These are phyloP conservation scores for Lactifluus pinguis DNA, from an alignment of 768 basidiomycete species.

Conservation along the genomic window DNA sequence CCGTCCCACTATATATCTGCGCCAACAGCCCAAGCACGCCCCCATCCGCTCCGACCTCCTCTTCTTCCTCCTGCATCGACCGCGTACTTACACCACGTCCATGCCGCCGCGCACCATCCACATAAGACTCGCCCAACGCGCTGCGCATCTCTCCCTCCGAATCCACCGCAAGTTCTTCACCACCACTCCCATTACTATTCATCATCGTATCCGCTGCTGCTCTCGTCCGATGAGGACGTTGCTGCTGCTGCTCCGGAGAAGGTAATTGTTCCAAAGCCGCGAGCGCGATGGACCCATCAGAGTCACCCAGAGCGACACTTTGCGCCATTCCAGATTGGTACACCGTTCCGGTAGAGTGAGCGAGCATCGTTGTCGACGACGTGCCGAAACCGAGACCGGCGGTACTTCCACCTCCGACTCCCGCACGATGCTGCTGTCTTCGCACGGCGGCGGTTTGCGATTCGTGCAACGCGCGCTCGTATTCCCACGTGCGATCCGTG, in stretches of 20 bases:
- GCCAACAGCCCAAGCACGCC: constrained; percentile 81
- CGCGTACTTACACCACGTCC: constrained; percentile 22
- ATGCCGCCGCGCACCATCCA: constrained; percentile 49
- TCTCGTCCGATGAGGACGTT: background rate
- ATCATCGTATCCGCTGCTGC: background rate
- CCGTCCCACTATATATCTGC: constrained; percentile 70
- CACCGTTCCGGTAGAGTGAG: constrained; percentile 30
- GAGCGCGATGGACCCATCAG: constrained; percentile 45
- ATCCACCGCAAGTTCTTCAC: constrained; percentile 23
- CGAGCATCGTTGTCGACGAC: constrained; percentile 34
- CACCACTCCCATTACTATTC: constrained; percentile 18
- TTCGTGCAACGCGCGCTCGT: constrained; percentile 65
- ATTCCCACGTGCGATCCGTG: constrained; percentile 54
- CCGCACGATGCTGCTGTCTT: constrained; percentile 27
- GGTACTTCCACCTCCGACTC: constrained; percentile 1
- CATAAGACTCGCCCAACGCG: constrained; percentile 64
- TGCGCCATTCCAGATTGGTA: constrained; percentile 47
- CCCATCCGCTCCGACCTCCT: constrained; percentile 56
- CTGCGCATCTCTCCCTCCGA: constrained; percentile 51
- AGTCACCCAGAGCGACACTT: constrained; percentile 69
- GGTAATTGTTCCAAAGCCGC: background rate
- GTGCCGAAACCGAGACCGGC: constrained; percentile 28
- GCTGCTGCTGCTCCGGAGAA: too few species aligned
- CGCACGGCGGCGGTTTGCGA: constrained; percentile 47
- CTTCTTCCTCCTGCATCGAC: constrained; percentile 28